phyloP scores from a whole-genome alignment of 345 rosid species.

The Lumnitzera littorea region DNA sequence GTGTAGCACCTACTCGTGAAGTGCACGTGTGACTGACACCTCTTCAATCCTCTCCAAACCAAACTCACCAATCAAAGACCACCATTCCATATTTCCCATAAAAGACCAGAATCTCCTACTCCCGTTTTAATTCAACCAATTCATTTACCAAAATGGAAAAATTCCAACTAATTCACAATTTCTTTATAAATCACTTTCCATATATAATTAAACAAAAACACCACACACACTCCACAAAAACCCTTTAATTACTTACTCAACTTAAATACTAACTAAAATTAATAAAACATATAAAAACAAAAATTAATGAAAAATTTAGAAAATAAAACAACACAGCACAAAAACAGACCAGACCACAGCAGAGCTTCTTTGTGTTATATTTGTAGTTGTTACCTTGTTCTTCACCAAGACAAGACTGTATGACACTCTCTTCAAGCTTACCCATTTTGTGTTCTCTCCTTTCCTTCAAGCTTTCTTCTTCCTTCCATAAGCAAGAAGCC shows the following conservation, averaged over 20 bases:
- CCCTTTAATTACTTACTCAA: too few species aligned
- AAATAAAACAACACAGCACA: too few species aligned
- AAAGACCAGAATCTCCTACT: background rate
- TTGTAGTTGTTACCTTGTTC: background rate
- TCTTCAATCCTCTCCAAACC: conserved; percentile 6
- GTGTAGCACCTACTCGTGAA: background rate
- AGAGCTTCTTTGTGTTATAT: too few species aligned
- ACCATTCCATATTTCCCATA: background rate
- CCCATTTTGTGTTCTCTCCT: background rate
- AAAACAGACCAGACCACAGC: too few species aligned
- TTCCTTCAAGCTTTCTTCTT: conserved; percentile 4
- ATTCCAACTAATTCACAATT: background rate
- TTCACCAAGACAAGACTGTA: conserved; percentile 1
- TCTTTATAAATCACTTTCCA: too few species aligned
- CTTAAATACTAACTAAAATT: too few species aligned
- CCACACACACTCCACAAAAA: too few species aligned
- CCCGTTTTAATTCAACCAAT: background rate
- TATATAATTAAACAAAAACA: too few species aligned
- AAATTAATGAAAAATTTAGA: too few species aligned
- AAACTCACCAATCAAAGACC: conserved; percentile 8
- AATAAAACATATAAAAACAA: too few species aligned
- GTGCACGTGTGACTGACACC: conserved; percentile 13
- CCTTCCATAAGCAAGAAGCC: background rate
- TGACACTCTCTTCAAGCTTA: background rate
- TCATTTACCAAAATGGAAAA: background rate